These are phyloP conservation scores for Thermomucor indicae-seudaticae DNA, from an alignment of 371 early-diverging fungal genomes.

Conservation along the genomic window DNA sequence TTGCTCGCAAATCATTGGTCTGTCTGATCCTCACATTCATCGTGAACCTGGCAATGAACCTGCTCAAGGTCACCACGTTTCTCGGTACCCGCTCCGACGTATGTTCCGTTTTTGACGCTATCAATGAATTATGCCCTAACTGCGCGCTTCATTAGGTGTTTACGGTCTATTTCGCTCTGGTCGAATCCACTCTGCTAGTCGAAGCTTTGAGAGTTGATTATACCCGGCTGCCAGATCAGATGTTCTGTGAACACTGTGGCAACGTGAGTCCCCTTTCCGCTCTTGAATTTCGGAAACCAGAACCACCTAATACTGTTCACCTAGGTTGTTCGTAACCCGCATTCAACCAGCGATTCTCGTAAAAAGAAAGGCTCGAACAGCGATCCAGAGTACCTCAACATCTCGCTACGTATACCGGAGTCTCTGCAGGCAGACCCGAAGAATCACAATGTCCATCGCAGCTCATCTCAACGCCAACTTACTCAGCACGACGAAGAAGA, in stretches of 20 bases:
- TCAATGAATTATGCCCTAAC: not conserved
- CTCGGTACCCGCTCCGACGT: slow-evolving; percentile 38
- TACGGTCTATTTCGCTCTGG: slow-evolving; percentile 39
- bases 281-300: too few relatives aligned
- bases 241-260: slow-evolving; percentile 31
- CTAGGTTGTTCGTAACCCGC: too few relatives aligned
- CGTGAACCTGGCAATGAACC: slow-evolving; percentile 44
- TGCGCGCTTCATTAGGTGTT: slow-evolving; percentile 20
- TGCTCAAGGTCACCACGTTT: slow-evolving; percentile 37
- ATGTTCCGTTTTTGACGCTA: slow-evolving; percentile 4
- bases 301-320: too few relatives aligned
- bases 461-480: too few relatives aligned
- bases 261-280: too few relatives aligned
- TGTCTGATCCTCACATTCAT: slow-evolving; percentile 42
- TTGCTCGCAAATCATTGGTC: slow-evolving; percentile 36
- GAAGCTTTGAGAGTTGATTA: slow-evolving; percentile 44
- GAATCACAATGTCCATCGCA: too few relatives aligned
- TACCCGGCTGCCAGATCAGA: slow-evolving; percentile 5
- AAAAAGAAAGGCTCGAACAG: too few relatives aligned
- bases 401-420: too few relatives aligned
- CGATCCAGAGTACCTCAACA: too few relatives aligned
- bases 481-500: too few relatives aligned
- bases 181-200: slow-evolving; percentile 43
- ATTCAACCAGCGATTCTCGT: too few relatives aligned
- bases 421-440: too few relatives aligned